These are phyloP conservation scores for Neonectria neomacrospora DNA, from an alignment of 2,329 filamentous ascomycete genomes.

Conservation along the genomic window DNA sequence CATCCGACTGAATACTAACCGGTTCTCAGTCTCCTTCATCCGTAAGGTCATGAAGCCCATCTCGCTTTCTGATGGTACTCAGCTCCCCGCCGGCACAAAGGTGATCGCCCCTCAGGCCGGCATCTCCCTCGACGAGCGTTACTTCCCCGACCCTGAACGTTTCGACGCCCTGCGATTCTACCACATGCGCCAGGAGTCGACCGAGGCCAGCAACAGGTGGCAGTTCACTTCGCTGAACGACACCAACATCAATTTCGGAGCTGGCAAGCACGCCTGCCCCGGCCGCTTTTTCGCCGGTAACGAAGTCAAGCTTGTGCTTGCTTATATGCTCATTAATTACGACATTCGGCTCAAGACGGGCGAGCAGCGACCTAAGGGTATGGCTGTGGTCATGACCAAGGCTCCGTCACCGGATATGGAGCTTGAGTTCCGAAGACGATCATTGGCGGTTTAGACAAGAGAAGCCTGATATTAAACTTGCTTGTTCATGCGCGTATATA, in stretches of 20 bases:
- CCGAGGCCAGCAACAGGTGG: conserved; percentile 52
- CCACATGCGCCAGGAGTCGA: conserved; percentile 53
- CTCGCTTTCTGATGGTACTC: conserved; percentile 57
- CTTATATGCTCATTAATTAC: conserved; percentile 56
- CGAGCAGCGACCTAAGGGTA: conserved; percentile 52
- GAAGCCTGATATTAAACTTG: conserved; percentile 7
- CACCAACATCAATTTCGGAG: conserved; percentile 59
- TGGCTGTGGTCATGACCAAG: conserved; percentile 55
- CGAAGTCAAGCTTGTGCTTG: conserved; percentile 58
- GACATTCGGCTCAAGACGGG: conserved; percentile 55
- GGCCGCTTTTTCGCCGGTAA: conserved; percentile 61
- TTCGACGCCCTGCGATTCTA: conserved; percentile 64
- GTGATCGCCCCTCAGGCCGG: conserved; percentile 55
- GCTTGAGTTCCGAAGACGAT: conserved; percentile 53
- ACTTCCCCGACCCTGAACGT: conserved; percentile 53
- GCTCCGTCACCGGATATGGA: conserved; percentile 54
- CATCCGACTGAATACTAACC: conserved; percentile 29
- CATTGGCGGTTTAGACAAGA: conserved; percentile 32
- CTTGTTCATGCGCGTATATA: conserved; percentile 32
- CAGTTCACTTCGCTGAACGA: conserved; percentile 57
- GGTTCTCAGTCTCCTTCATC: conserved; percentile 54
- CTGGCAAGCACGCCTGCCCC: conserved; percentile 60
- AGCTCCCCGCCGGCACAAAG: conserved; percentile 56
- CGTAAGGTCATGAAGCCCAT: conserved; percentile 60
- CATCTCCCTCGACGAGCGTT: conserved; percentile 54